Evolutionary conservation across 2,329 filamentous ascomycete genomes (phyloP).

Genomic region (Trichoderma gracile): DNA sequence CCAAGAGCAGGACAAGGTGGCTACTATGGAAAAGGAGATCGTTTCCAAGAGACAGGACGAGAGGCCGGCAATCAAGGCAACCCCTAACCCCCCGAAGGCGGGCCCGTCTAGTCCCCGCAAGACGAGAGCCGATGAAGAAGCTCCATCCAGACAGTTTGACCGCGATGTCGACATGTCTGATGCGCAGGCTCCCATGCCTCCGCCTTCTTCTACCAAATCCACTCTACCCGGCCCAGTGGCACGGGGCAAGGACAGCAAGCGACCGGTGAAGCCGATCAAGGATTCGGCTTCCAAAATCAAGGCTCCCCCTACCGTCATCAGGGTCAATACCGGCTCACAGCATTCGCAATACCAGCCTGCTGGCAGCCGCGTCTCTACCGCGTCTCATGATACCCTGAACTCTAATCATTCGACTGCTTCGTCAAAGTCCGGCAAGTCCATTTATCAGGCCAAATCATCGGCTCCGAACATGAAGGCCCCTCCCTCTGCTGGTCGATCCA

Average conservation of each 20-base stretch:
- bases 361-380: slow-evolving; percentile 55
- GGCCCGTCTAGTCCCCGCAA: slow-evolving; percentile 53
- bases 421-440: slow-evolving; percentile 66
- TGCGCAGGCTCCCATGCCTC: slow-evolving; percentile 56
- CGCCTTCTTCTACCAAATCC: slow-evolving; percentile 59
- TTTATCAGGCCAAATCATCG: slow-evolving; percentile 60
- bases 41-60: slow-evolving; percentile 57
- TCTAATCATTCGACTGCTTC: slow-evolving; percentile 42
- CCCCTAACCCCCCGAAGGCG: slow-evolving; percentile 47
- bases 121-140: slow-evolving; percentile 41
- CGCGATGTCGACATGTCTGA: slow-evolving; percentile 59
- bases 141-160: slow-evolving; percentile 36
- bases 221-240: slow-evolving; percentile 49
- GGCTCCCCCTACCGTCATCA: slow-evolving; percentile 68
- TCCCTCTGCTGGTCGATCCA: slow-evolving; percentile 65
- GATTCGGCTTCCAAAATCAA: slow-evolving; percentile 60
- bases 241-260: slow-evolving; percentile 56
- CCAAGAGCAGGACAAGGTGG: slow-evolving; percentile 57
- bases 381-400: slow-evolving; percentile 49
- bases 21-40: slow-evolving; percentile 55
- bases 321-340: slow-evolving; percentile 67
- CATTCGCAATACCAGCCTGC: slow-evolving; percentile 59
- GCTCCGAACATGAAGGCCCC: slow-evolving; percentile 60
- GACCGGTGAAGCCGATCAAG: slow-evolving; percentile 64
- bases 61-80: slow-evolving; percentile 42